Percentiles rank a stretch among this genome's conserved stretches.
Evolutionary conservation across 768 basidiomycete species (phyloP).

Genomic region (Russula compacta): DNA sequence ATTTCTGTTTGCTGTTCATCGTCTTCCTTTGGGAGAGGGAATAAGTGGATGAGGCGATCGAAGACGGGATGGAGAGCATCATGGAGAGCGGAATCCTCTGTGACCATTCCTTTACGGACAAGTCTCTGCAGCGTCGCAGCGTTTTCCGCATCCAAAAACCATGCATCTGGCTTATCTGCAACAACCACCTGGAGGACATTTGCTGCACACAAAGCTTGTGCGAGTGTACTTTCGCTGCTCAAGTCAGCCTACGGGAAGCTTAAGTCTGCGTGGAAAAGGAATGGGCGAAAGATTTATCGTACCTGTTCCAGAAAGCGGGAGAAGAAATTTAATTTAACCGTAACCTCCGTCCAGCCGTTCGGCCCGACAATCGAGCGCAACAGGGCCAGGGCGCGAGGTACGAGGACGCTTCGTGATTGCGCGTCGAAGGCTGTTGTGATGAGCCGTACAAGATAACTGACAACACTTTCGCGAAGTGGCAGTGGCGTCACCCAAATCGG

Average conservation of each 20-base stretch:
- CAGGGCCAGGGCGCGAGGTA: slow-evolving; percentile 54
- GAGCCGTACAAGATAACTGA: slow-evolving; percentile 91
- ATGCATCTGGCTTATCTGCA: slow-evolving; percentile 71
- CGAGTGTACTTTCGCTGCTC: slow-evolving; percentile 51
- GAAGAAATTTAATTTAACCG: slow-evolving; percentile 87
- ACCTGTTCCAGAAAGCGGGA: slow-evolving; percentile 77
- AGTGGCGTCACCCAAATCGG: slow-evolving; percentile 64
- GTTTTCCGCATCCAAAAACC: slow-evolving; percentile 60
- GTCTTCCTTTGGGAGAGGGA: slow-evolving; percentile 71
- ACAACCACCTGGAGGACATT: slow-evolving; percentile 85
- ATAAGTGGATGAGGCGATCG: slow-evolving; percentile 65
- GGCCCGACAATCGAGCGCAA: slow-evolving; percentile 75
- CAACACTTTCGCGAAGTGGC: slow-evolving; percentile 78
- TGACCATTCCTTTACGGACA: slow-evolving; percentile 76
- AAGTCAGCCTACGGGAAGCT: slow-evolving; percentile 54
- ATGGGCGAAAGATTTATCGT: slow-evolving; percentile 20
- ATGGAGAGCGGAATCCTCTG: slow-evolving; percentile 71
- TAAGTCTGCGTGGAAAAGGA: not conserved
- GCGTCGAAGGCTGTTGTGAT: slow-evolving; percentile 60
- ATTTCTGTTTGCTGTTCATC: slow-evolving; percentile 58
- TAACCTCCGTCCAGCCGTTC: slow-evolving; percentile 84
- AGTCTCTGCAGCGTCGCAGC: slow-evolving; percentile 68
- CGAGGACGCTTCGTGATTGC: slow-evolving; percentile 34
- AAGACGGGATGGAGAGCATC: slow-evolving; percentile 78
- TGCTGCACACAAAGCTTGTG: slow-evolving; percentile 68